Conservation (phyloP, 129 eudicot species). For the Rutidosis leptorrhynchoides region DNA sequence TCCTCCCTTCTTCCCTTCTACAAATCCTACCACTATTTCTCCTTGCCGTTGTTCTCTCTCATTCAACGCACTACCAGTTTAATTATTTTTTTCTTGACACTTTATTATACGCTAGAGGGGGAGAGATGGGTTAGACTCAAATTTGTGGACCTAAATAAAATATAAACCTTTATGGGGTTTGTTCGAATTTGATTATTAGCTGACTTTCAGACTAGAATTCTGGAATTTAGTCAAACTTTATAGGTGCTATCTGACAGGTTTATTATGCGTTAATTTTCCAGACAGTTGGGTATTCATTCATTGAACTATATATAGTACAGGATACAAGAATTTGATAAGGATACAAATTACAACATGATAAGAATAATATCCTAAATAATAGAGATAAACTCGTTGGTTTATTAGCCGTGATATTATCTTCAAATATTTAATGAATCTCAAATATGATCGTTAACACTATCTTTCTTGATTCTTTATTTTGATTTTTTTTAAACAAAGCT, state of each 20-base stretch:
- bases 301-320: no score
- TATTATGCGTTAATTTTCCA: no score
- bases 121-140: conserved; percentile 35
- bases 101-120: neutral
- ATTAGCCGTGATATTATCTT: no score
- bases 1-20: conserved; percentile 27
- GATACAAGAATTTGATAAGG: no score
- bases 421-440: no score
- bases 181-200: conserved; percentile 19
- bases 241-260: no score
- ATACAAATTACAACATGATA: no score
- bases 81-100: neutral
- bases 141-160: neutral
- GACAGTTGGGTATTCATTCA: no score
- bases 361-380: no score
- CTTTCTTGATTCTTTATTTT: neutral
- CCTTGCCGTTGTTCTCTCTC: neutral
- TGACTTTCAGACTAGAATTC: conserved; percentile 13
- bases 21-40: neutral
- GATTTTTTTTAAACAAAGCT: conserved; percentile 34
- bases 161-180: neutral
- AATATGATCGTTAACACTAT: no score
- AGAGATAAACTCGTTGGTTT: no score
- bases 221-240: conserved; percentile 14
- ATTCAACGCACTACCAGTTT: neutral